Percentiles rank a stretch among this genome's conserved stretches.
Evolutionary conservation across 257 asterid species (phyloP).

Genomic region (Solanum lignicaule): DNA sequence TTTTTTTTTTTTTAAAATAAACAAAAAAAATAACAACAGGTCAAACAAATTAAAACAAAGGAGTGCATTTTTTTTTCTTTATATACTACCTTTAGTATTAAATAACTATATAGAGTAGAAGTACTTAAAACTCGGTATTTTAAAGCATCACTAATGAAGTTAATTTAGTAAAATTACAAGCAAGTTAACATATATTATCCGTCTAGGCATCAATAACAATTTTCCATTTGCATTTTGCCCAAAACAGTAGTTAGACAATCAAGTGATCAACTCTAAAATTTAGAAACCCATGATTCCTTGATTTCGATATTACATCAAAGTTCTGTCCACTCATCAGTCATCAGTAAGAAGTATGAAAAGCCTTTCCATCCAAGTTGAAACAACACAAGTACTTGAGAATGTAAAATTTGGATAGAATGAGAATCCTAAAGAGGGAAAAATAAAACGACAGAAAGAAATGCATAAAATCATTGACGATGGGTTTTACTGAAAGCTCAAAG

Average conservation of each 20-base stretch:
- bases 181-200: background rate
- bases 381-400: background rate
- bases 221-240: background rate
- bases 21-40: background rate
- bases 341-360: background rate
- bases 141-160: background rate
- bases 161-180: background rate
- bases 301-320: background rate
- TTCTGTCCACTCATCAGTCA: background rate
- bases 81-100: background rate
- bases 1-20: no score
- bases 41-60: background rate
- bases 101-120: no score
- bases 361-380: background rate
- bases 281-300: background rate
- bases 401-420: background rate
- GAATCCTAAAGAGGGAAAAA: background rate
- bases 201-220: background rate
- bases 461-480: background rate
- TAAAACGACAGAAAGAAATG: background rate
- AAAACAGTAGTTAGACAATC: background rate
- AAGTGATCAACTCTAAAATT: background rate
- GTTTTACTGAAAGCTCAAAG: background rate
- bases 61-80: no score
- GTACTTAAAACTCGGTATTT: no score